A percentile compares a stretch with the other conserved stretches of the same genome.
Evolutionary conservation across 305 asterid species (phyloP).

Genomic region (Fraxinus ornus): DNA sequence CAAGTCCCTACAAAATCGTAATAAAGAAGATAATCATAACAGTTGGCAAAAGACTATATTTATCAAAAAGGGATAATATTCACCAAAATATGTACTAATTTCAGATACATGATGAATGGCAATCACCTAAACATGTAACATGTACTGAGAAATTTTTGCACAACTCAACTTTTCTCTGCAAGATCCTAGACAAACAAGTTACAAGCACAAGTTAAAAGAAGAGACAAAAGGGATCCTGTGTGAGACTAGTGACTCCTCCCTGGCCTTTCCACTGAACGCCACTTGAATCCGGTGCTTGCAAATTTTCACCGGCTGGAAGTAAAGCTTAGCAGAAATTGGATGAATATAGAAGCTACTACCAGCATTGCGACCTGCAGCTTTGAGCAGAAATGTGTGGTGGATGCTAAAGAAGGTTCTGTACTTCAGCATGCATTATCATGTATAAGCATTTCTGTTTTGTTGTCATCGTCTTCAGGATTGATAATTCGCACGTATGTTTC

Average conservation of each 20-base stretch:
- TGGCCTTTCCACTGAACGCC: not conserved
- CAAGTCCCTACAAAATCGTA: not conserved
- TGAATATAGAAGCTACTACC: slow-evolving; percentile 23
- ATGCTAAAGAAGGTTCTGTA: slow-evolving; percentile 30
- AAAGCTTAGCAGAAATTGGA: slow-evolving; percentile 22
- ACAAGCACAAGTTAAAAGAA: not conserved
- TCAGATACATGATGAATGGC: not conserved
- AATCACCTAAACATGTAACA: slow-evolving; percentile 23
- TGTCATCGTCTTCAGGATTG: slow-evolving; percentile 67
- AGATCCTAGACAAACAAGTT: slow-evolving; percentile 24
- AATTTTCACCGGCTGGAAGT: not conserved
- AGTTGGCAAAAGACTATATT: not conserved
- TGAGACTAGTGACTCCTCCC: not conserved
- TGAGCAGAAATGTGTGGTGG: slow-evolving; percentile 32
- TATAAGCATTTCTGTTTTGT: slow-evolving; percentile 53
- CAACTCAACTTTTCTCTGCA: slow-evolving; percentile 21
- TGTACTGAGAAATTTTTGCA: slow-evolving; percentile 20
- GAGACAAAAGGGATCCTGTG: not conserved
- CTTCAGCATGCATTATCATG: too few relatives aligned
- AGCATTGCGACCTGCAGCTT: slow-evolving; percentile 32
- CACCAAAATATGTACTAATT: not conserved
- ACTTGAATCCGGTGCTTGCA: not conserved
- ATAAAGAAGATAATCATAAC: not conserved
- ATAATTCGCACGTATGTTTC: slow-evolving; percentile 81
- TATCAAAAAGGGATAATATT: not conserved